Percentiles rank a stretch among this genome's conserved stretches.
These are phyloP conservation scores for Lasiodiplodia citricola DNA, from an alignment of 2,329 filamentous ascomycete species.

Conservation along the genomic window DNA sequence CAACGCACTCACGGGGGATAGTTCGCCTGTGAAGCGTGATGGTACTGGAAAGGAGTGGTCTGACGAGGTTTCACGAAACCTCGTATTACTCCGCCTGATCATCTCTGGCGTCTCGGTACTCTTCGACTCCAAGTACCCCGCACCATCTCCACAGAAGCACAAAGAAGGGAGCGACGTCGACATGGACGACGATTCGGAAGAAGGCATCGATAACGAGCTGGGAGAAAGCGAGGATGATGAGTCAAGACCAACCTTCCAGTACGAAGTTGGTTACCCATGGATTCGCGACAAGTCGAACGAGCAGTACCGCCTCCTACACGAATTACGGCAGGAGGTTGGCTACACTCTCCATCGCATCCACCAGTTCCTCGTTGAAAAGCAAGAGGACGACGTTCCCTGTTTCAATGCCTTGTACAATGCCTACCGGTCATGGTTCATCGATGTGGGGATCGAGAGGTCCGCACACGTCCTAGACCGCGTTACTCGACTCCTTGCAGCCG, in stretches of 20 bases:
- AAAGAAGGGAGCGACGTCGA: constrained; percentile 49
- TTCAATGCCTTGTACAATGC: constrained; percentile 92
- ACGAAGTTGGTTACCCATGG: constrained; percentile 85
- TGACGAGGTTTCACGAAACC: constrained; percentile 88
- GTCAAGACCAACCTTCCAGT: constrained; percentile 83
- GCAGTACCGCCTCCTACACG: constrained; percentile 78
- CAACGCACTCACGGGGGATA: constrained; percentile 77
- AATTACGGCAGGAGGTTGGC: constrained; percentile 79
- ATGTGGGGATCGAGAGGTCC: constrained; percentile 94
- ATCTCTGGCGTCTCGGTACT: constrained; percentile 88
- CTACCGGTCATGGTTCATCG: constrained; percentile 95
- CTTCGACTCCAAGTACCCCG: constrained; percentile 71
- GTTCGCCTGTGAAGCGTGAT: constrained; percentile 82
- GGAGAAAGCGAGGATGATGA: constrained; percentile 79
- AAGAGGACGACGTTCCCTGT: constrained; percentile 94
- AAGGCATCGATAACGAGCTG: constrained; percentile 55
- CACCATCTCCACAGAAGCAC: constrained; percentile 31
- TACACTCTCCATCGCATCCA: constrained; percentile 83
- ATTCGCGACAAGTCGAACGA: constrained; percentile 59
- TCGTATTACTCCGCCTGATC: constrained; percentile 86
- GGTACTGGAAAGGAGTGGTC: constrained; percentile 99
- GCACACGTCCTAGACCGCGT: constrained; percentile 92
- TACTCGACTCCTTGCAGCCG: constrained; percentile 80
- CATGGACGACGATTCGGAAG: constrained; percentile 51
- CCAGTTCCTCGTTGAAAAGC: constrained; percentile 77